These are phyloP conservation scores for Didymella keratinophila DNA, from an alignment of 2,329 filamentous ascomycete species.

Conservation along the genomic window DNA sequence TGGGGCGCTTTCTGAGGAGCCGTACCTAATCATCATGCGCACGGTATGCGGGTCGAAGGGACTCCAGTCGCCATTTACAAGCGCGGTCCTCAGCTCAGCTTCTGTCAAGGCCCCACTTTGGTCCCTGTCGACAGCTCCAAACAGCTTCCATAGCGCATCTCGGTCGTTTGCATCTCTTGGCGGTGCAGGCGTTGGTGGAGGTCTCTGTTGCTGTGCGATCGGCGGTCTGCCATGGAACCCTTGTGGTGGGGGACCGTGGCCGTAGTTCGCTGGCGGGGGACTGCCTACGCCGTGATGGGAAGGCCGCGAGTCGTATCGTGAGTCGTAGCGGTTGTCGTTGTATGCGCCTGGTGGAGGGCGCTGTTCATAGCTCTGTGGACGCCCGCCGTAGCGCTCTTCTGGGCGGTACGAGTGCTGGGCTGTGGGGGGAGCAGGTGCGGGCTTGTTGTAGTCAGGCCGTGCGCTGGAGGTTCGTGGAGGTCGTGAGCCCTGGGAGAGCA, in stretches of 20 bases:
- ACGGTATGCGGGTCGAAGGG: slow-evolving; percentile 94
- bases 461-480: slow-evolving; percentile 47
- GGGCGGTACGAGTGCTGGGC: slow-evolving; percentile 47
- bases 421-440: slow-evolving; percentile 46
- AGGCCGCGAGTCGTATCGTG: slow-evolving; percentile 32
- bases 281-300: slow-evolving; percentile 49
- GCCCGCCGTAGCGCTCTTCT: slow-evolving; percentile 47
- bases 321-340: slow-evolving; percentile 44
- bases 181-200: slow-evolving; percentile 57
- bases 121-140: slow-evolving; percentile 89
- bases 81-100: slow-evolving; percentile 82
- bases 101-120: slow-evolving; percentile 85
- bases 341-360: slow-evolving; percentile 52
- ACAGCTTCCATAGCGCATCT: slow-evolving; percentile 79
- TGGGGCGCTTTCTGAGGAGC: not conserved
- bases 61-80: slow-evolving; percentile 96
- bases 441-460: slow-evolving; percentile 55
- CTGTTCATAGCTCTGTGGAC: slow-evolving; percentile 38
- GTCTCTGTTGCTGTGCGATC: slow-evolving; percentile 55
- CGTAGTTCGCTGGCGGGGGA: slow-evolving; percentile 59
- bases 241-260: slow-evolving; percentile 63
- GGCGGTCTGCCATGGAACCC: slow-evolving; percentile 72
- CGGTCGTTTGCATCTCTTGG: slow-evolving; percentile 69
- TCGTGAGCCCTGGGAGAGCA: slow-evolving; percentile 46
- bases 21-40: slow-evolving; percentile 87